Evolutionary conservation across 2,329 filamentous ascomycete species (phyloP).

Genomic region (Phaeosphaeriaceae sp.): DNA sequence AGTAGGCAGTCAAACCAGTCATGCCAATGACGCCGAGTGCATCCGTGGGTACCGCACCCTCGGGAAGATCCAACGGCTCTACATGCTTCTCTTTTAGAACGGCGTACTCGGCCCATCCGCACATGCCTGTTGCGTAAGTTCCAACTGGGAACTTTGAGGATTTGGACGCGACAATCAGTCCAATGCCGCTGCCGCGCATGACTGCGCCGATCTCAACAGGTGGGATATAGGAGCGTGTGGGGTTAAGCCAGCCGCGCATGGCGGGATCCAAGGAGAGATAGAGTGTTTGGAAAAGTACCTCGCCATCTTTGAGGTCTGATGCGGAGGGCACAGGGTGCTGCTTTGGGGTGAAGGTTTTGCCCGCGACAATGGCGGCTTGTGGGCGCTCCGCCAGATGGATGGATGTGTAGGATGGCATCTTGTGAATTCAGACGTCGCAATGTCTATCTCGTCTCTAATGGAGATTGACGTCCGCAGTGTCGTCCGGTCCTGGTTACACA

Average conservation of each 20-base stretch:
- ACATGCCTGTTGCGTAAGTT: constrained; percentile 61
- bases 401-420: constrained; percentile 52
- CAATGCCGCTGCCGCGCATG: constrained; percentile 71
- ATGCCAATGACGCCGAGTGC: constrained; percentile 61
- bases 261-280: constrained; percentile 76
- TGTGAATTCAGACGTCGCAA: constrained; percentile 1
- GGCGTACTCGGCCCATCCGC: constrained; percentile 72
- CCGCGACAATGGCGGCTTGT: constrained; percentile 65
- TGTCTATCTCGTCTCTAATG: not conserved
- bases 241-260: constrained; percentile 76
- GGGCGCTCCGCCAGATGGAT: constrained; percentile 71
- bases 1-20: constrained; percentile 78
- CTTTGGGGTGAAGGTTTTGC: constrained; percentile 68
- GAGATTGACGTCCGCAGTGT: not conserved
- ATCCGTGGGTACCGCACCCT: constrained; percentile 63
- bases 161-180: constrained; percentile 68
- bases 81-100: constrained; percentile 62
- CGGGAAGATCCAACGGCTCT: constrained; percentile 54
- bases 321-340: constrained; percentile 55
- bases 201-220: constrained; percentile 71
- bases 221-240: constrained; percentile 67
- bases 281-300: constrained; percentile 66
- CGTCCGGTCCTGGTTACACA: not conserved
- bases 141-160: constrained; percentile 63
- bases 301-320: constrained; percentile 65